Percentiles rank a stretch among this genome's conserved stretches.
These are phyloP conservation scores for Dryas integrifolia DNA, from an alignment of 331 rosid species.

Conservation along the genomic window DNA sequence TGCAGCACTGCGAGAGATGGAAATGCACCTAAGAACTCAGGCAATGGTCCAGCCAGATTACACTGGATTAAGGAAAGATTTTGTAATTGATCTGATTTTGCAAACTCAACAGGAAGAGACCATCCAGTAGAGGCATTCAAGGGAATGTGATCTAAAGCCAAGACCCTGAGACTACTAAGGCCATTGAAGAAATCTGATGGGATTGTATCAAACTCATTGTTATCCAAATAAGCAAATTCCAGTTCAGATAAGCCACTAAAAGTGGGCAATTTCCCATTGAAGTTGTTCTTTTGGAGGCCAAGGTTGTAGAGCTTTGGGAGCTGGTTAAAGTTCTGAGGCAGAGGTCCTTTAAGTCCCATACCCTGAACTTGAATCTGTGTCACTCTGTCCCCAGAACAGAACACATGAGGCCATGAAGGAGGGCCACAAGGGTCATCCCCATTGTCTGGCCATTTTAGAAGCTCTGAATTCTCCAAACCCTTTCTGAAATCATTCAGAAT, in stretches of 20 bases:
- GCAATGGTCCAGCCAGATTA: conserved; percentile 67
- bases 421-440: conserved; percentile 76
- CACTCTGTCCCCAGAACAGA: conserved; percentile 57
- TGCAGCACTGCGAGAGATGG: conserved; percentile 56
- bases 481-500: conserved; percentile 62
- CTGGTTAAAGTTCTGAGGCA: conserved; percentile 69
- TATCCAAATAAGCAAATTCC: conserved; percentile 68
- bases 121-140: conserved; percentile 62
- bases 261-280: conserved; percentile 55
- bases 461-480: conserved; percentile 69
- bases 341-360: conserved; percentile 58
- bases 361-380: conserved; percentile 71
- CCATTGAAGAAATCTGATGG: conserved; percentile 68
- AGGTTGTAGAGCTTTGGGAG: conserved; percentile 66
- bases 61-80: conserved; percentile 56
- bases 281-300: conserved; percentile 73
- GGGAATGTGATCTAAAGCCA: conserved; percentile 65
- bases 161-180: conserved; percentile 46
- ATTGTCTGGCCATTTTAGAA: conserved; percentile 65
- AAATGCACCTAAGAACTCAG: conserved; percentile 58
- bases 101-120: conserved; percentile 62
- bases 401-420: conserved; percentile 69
- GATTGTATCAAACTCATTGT: conserved; percentile 66
- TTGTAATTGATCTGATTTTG: conserved; percentile 52
- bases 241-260: conserved; percentile 75